Base-by-base conservation (phyloP, 495 filamentous ascomycete species). In the Pyrenula massariospora region DNA sequence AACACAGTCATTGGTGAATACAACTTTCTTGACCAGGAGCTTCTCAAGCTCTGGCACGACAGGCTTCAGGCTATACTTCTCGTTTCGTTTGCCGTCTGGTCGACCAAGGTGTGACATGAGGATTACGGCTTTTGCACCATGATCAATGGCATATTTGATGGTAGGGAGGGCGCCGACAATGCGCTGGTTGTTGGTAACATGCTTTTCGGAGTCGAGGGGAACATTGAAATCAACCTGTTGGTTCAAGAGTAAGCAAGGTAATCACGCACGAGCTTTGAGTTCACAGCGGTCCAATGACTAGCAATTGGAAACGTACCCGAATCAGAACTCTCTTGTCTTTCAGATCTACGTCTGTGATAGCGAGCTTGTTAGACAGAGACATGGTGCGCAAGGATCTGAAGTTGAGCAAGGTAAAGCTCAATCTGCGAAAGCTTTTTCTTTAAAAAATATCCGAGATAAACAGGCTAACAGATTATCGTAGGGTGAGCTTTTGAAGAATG, bases 51-150 rank as follows among this genome's bases (percentile, higher is more conserved):
- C 91, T 20, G 90, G 79, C 2, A 91, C 84, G 53, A 99, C 87
- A 54, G 92, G 91, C 79, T 91, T 86, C 62, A 99, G 77, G 68
- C 85, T 90, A 83, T 95, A 97, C 77, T 97, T 97, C 62, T 83
- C 74, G 73, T 91, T 90, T 67, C 68, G 73, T 74, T 93, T 85
- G 67, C 93, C 93, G 63, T 96, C 85, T 56, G 93, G 93, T 36
- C 93, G 92, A 62, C 93, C 93, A 49, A 99, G 85, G 77, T 99
- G 93, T 67, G 93, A 97, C 94, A 97, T 97, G 68, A 99, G 81
- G 66, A 97, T 78, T 36, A 99, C 89, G 55, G 92, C 83, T 77
- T 95, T 96, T 67, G 94, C 94, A 63, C 87, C 87, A 75, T 96
- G 69, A 63, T 96, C 90, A 67, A 91, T 77, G 70, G 93, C 94